Evolutionary conservation across 495 filamentous ascomycete species (phyloP).

Genomic region (Gamarada debralockiae): DNA sequence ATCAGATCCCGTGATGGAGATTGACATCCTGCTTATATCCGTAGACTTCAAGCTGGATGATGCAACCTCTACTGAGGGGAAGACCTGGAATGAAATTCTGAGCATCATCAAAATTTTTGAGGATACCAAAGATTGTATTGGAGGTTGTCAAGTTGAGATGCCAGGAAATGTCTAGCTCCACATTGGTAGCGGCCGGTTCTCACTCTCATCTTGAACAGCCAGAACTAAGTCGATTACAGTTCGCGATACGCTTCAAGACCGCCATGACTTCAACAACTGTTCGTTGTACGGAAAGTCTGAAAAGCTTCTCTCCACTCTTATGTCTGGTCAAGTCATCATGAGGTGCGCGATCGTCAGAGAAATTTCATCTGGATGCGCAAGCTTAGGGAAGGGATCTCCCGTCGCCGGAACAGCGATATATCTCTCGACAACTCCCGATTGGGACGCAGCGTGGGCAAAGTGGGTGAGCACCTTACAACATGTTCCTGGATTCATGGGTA

Average conservation of each 20-base stretch:
- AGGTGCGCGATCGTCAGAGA: conserved; percentile 3
- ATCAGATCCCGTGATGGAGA: too few species aligned
- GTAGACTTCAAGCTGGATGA: too few species aligned
- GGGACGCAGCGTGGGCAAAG: conserved; percentile 15
- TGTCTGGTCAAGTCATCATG: not conserved
- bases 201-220: not conserved
- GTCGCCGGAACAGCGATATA: conserved; percentile 21
- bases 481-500: conserved; percentile 16
- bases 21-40: too few species aligned
- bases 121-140: conserved; percentile 18
- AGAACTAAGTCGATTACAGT: not conserved
- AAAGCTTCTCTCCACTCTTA: not conserved
- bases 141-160: conserved; percentile 18
- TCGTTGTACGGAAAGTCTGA: not conserved
- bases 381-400: conserved; percentile 8
- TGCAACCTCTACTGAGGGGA: too few species aligned
- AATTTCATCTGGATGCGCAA: not conserved
- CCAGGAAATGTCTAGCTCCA: conserved; percentile 14
- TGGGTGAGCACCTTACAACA: conserved; percentile 12
- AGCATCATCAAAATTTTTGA: too few species aligned
- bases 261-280: not conserved
- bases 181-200: conserved; percentile 8
- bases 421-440: not conserved
- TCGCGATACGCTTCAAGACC: not conserved
- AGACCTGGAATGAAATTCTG: too few species aligned